A percentile compares a stretch with the other conserved stretches of the same genome.
Evolutionary conservation across 176 grass and related monocot species (phyloP).

Genomic region (Stipa capillata): DNA sequence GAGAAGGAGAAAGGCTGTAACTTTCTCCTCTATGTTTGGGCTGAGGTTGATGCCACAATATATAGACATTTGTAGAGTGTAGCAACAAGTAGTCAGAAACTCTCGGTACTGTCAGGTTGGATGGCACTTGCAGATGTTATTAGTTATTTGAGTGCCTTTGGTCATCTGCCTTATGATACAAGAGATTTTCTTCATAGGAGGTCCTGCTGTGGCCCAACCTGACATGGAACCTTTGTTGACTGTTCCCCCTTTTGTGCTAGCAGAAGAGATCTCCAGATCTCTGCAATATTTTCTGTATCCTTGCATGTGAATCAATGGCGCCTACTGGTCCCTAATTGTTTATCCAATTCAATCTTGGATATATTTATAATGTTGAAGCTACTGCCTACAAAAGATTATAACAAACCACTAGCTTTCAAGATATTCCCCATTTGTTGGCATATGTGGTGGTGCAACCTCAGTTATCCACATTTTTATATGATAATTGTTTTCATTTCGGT

Average conservation of each 20-base stretch:
- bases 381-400: neutral
- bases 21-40: neutral
- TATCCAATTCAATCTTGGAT: conserved; percentile 1
- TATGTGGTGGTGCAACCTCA: too few species aligned
- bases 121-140: conserved; percentile 12
- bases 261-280: conserved; percentile 11
- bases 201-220: conserved; percentile 1
- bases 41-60: conserved; percentile 16
- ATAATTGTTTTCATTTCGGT: too few species aligned
- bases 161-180: conserved; percentile 3
- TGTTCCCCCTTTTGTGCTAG: conserved; percentile 1
- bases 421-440: too few species aligned
- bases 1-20: neutral
- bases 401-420: neutral
- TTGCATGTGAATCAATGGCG: neutral
- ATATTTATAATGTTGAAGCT: neutral
- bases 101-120: neutral
- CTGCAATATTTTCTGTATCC: conserved; percentile 14
- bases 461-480: neutral
- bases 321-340: neutral
- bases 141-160: neutral
- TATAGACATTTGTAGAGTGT: neutral
- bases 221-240: conserved; percentile 22
- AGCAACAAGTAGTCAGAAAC: neutral
- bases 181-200: neutral